Evolutionary conservation across 345 rosid species (phyloP), one percentile per base, ranked within the genome.

Genomic region (Carallia brachiata): DNA sequence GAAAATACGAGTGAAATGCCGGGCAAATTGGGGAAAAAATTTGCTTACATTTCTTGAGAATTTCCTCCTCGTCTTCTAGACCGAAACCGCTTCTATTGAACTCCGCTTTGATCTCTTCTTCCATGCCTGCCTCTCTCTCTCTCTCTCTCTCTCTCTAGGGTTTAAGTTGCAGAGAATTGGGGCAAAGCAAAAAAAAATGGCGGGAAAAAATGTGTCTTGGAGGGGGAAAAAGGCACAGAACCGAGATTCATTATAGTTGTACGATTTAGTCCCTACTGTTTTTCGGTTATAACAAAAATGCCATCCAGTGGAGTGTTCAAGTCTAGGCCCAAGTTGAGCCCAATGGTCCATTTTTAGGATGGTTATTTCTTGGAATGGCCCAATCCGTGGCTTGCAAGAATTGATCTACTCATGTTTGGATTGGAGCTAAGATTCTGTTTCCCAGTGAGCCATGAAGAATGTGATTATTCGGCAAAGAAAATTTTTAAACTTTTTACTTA

Each of bases 51-150:
- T 82, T 85, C 73, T 78, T 67, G 66, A 95, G 92, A 47, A 87
- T 78, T 77, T 86, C 90, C 18, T 85, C 87, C 63, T 86, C 97
- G 23, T 87, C 87, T 9, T 77, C 85, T 39, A 90, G 72, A 30
- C 48, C 28, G 78, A 95, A 95, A 0, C 94, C 89, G 52, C 73
- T 85, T 59, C 71, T 87, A 58, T 65, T 74, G 81, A 95, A 90
- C 71, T 90, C 93, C 13, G 57, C 86, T 79, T 78, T 88, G 71
- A 95, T 85, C 64, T 87, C 91, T 7, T 85, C 89, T 69, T 90
- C 91, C 87, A 93, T 89, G 68, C 75, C 81, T 63, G 6, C 4
- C 32, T 19, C 32, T 6, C 67, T 61, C 18, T 15, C 67, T 62
- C 69, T 67, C 76, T 37, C 75, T 23, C 61, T 6, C 61, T 65